Evolutionary conservation across 116 monocot species (phyloP).

Genomic region (Trichopus zeylanicus): DNA sequence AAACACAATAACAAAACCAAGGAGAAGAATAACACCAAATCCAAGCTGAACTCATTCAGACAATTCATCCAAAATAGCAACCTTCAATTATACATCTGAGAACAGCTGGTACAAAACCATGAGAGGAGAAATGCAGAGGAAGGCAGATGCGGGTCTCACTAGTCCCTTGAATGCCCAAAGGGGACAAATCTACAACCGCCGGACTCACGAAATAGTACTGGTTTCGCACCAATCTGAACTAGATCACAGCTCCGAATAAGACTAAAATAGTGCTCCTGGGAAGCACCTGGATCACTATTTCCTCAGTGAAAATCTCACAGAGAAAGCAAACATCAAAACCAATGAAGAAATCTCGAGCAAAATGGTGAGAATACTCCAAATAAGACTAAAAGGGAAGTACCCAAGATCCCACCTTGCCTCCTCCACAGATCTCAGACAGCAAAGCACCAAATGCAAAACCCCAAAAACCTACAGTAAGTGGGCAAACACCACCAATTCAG

Average conservation of each 20-base stretch:
- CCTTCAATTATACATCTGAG: not conserved
- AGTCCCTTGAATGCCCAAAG: no score
- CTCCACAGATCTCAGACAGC: not conserved
- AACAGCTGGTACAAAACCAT: no score
- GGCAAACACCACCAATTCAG: constrained; percentile 1
- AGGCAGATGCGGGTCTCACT: no score
- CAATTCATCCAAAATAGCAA: constrained; percentile 25
- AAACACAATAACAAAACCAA: constrained; percentile 32
- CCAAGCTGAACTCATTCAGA: constrained; percentile 17
- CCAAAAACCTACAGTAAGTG: no score
- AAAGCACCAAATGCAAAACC: not conserved
- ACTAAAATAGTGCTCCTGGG: not conserved
- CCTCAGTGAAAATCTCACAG: not conserved
- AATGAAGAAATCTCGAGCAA: not conserved
- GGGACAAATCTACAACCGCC: no score
- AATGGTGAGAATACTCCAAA: not conserved
- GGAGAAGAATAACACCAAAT: constrained; percentile 14
- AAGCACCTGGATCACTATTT: not conserved
- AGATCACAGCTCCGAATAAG: not conserved
- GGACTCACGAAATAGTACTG: no score
- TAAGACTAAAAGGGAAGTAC: constrained; percentile 1
- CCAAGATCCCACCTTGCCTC: not conserved
- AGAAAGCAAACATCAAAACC: not conserved
- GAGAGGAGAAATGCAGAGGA: no score
- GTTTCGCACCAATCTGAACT: no score